phyloP scores from a whole-genome alignment of 192 early-diverging fungal genomes.

The Rhizophlyctis rosea region DNA sequence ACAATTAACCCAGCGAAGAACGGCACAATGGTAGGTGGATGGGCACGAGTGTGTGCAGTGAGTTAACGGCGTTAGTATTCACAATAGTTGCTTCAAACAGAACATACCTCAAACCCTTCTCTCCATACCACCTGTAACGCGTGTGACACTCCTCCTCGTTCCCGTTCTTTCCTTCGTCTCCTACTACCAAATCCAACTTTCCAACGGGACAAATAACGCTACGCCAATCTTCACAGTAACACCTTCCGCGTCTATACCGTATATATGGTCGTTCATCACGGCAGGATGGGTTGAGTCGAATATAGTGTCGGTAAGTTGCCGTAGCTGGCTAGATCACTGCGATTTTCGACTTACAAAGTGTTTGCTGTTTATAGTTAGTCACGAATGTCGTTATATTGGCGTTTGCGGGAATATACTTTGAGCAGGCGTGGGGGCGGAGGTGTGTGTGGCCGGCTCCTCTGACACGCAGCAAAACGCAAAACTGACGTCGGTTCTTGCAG shows the following conservation, averaged over 20 bases:
- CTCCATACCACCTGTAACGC: slow-evolving; percentile 18
- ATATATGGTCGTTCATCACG: slow-evolving; percentile 59
- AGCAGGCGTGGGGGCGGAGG: slow-evolving; percentile 75
- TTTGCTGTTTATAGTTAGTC: slow-evolving; percentile 33
- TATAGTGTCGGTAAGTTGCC: slow-evolving; percentile 38
- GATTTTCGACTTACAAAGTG: neutral
- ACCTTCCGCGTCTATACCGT: slow-evolving; percentile 21
- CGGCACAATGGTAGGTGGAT: too few relatives aligned
- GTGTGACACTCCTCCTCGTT: neutral
- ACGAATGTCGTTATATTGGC: slow-evolving; percentile 40
- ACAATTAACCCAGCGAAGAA: too few relatives aligned
- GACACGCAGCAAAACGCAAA: too few relatives aligned
- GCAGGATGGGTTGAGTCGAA: slow-evolving; percentile 57
- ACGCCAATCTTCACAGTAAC: slow-evolving; percentile 13
- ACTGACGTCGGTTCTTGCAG: too few relatives aligned
- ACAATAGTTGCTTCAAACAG: too few relatives aligned
- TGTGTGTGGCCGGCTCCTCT: slow-evolving; percentile 1
- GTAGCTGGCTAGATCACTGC: neutral
- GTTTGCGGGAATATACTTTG: slow-evolving; percentile 74
- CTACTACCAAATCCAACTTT: too few relatives aligned
- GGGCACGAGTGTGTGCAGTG: too few relatives aligned
- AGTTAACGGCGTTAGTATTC: too few relatives aligned
- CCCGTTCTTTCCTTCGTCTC: slow-evolving; percentile 16
- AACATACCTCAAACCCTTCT: too few relatives aligned
- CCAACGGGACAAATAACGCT: slow-evolving; percentile 6